phyloP scores from a whole-genome alignment of 495 filamentous ascomycete species.

The Trichoderma erinaceum region DNA sequence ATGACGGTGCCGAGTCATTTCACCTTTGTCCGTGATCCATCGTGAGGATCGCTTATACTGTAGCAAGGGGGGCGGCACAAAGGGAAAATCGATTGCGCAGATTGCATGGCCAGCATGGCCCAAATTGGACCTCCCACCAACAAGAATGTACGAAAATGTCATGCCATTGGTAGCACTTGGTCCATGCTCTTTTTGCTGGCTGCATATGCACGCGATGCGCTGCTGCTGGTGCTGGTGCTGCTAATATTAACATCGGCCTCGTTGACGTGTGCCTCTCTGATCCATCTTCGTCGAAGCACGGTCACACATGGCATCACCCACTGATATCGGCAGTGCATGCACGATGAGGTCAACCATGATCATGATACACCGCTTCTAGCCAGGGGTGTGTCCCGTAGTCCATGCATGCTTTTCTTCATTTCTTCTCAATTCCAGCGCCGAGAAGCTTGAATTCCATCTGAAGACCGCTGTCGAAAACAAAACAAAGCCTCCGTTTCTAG shows the following conservation, averaged over 20 bases:
- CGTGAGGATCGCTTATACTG: neutral
- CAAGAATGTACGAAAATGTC: neutral
- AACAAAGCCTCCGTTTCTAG: neutral
- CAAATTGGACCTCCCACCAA: neutral
- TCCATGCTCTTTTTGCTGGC: neutral
- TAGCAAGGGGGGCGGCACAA: neutral
- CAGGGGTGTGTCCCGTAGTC: neutral
- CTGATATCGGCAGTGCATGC: conserved; percentile 8
- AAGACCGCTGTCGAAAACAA: too few species aligned
- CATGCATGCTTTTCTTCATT: neutral
- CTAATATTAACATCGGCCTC: neutral
- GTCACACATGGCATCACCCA: neutral
- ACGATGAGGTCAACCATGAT: neutral
- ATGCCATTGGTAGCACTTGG: neutral
- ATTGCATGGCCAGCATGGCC: neutral
- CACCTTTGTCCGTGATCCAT: too few species aligned
- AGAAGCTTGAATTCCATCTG: too few species aligned
- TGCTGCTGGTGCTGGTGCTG: neutral
- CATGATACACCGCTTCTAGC: neutral
- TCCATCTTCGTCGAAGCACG: neutral
- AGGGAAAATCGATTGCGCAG: neutral
- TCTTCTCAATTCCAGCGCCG: neutral
- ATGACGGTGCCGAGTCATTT: too few species aligned
- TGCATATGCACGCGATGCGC: neutral
- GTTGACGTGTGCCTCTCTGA: neutral